phyloP scores from a whole-genome alignment of 768 basidiomycete genomes.

The Pleurotus djamor region DNA sequence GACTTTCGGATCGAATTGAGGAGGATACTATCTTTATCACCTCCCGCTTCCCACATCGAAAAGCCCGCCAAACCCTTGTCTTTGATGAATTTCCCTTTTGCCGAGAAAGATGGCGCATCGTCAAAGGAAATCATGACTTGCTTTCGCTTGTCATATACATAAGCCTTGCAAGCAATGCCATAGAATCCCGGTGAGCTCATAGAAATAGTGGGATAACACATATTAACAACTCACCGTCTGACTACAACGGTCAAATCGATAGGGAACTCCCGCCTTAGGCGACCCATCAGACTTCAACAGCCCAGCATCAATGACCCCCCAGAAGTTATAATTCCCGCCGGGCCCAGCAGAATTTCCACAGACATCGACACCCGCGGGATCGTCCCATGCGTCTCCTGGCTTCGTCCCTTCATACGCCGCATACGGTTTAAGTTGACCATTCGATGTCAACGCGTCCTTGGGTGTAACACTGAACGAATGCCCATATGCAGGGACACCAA shows the following conservation, averaged over 20 bases:
- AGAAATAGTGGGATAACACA: slow-evolving; percentile 63
- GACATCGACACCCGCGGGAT: slow-evolving; percentile 34
- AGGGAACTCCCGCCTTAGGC: slow-evolving; percentile 48
- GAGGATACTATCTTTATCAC: slow-evolving; percentile 30
- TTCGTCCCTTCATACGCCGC: slow-evolving; percentile 45
- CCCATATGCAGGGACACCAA: slow-evolving; percentile 82
- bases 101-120: slow-evolving; percentile 56
- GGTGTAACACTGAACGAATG: slow-evolving; percentile 59
- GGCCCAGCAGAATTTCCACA: slow-evolving; percentile 48
- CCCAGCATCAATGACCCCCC: slow-evolving; percentile 52
- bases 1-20: too few species aligned
- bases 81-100: slow-evolving; percentile 63
- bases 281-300: slow-evolving; percentile 48
- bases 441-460: slow-evolving; percentile 30
- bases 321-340: slow-evolving; percentile 47
- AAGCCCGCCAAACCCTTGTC: slow-evolving; percentile 54
- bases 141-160: slow-evolving; percentile 27
- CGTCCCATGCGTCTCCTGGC: slow-evolving; percentile 48
- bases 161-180: too few species aligned
- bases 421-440: slow-evolving; percentile 25
- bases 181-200: too few species aligned
- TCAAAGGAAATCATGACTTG: slow-evolving; percentile 69
- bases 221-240: slow-evolving; percentile 44
- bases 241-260: slow-evolving; percentile 63
- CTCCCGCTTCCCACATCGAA: slow-evolving; percentile 64